Base-by-base conservation (phyloP, 257 asterid species). In the Solanum medicagineum region DNA sequence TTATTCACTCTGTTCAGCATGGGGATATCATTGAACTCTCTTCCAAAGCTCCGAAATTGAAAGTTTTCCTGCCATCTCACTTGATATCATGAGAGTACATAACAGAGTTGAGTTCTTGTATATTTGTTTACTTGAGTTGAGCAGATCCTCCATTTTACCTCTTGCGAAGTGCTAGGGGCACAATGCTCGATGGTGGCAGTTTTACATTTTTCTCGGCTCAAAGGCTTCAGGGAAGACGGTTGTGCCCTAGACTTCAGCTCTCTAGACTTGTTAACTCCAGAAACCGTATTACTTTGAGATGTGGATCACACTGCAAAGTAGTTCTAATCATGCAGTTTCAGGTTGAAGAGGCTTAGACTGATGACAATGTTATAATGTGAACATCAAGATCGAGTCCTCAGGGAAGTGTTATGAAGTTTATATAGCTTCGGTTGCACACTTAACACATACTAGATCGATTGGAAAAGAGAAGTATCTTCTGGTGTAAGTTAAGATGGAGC, bases 11-110 rank as follows among this genome's bases (percentile, higher is more conserved):
- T 44, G 85, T 96, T 88, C 89, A 90, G 83, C 94, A 89, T 51
- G 99, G 98, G 73, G 99, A 96, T 87, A 89, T 89, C 40, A 89
- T 96, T 85, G 92, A 86, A 88, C 92, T 96, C 32, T 94, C 99
- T 85, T 81, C 95, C 26, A 79, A 85, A 77, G 97, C 98, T 85
- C 98, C 99, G 4, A 45, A 17, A 11, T 89, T 96, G 88, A 93
- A 92, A 84, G 89, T 95, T 59, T 96, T 90, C 85, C 86, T 96
- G 90, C 91, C 97, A 65, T 70, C 90, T 3, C 90, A 86, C 22
- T 86, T 91, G 87, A 83, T 85, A 79, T 86, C 92, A 13, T 86
- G 84, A 32, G 32, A 74, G 57, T 62, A 5, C 26, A 17, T n/a
- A 84, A 24, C 69, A 29, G 44, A 66, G 47, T 45, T 32, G 51